Percentiles rank a stretch among this genome's conserved stretches.
These are phyloP conservation scores for Blastobotrys muscicola DNA, from an alignment of 805 yeast species.

Conservation along the genomic window DNA sequence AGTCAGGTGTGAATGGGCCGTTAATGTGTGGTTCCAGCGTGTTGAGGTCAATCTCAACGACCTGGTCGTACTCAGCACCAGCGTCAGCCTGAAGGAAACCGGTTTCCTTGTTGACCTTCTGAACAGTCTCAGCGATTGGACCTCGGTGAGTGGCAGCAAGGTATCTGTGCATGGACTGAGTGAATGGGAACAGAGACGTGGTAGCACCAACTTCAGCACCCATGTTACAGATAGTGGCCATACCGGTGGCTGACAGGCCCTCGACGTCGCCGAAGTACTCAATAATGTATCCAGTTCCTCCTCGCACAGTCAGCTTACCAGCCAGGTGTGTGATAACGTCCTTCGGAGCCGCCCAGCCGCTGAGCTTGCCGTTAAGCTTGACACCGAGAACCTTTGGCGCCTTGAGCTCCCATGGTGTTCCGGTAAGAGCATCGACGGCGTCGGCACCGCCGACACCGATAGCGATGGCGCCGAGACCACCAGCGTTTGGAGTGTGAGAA, in stretches of 20 bases:
- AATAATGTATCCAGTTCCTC: conserved; percentile 94
- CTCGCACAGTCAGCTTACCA: conserved; percentile 88
- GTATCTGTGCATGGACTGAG: conserved; percentile 67
- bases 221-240: conserved; percentile 99
- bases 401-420: conserved; percentile 97
- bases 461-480: conserved; percentile 97
- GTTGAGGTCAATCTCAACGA: conserved; percentile 79
- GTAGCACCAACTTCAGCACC: conserved; percentile 99
- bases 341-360: conserved; percentile 96
- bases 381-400: conserved; percentile 96
- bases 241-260: conserved; percentile 89
- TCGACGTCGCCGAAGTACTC: conserved; percentile 93
- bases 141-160: conserved; percentile 76
- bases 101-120: conserved; percentile 42
- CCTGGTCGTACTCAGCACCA: conserved; percentile 85
- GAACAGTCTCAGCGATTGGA: conserved; percentile 74
- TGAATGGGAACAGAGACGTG: conserved; percentile 94
- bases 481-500: conserved; percentile 98
- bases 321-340: conserved; percentile 91
- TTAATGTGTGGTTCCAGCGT: conserved; percentile 89
- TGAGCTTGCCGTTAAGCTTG: conserved; percentile 77
- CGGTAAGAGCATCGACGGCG: conserved; percentile 96
- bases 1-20: conserved; percentile 98
- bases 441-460: conserved; percentile 99
- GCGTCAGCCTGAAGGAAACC: conserved; percentile 72